A percentile compares a stretch with the other conserved stretches of the same genome.
phyloP scores from a whole-genome alignment of 805 yeast species.

The Saccharomyces kudriavzevii region DNA sequence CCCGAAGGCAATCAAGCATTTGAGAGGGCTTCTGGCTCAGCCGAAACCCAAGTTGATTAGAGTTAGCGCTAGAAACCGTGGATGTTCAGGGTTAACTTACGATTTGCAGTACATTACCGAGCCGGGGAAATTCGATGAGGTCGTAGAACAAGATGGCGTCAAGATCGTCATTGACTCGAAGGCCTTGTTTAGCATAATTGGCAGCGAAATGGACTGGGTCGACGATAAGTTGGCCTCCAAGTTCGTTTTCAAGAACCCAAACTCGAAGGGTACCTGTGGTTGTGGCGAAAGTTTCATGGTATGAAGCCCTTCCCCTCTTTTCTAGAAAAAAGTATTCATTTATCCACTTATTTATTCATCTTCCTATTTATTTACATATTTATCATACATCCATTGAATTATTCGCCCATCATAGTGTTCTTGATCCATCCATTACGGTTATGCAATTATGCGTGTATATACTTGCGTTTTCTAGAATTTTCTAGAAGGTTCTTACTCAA shows the following conservation, averaged over 20 bases:
- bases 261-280: slow-evolving; percentile 96
- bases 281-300: slow-evolving; percentile 99
- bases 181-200: slow-evolving; percentile 90
- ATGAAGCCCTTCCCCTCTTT: slow-evolving; percentile 24
- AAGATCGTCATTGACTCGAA: slow-evolving; percentile 89
- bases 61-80: slow-evolving; percentile 91
- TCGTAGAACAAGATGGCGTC: slow-evolving; percentile 88
- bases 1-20: slow-evolving; percentile 66
- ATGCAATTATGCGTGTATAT: too few relatives aligned
- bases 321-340: neutral
- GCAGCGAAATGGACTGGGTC: slow-evolving; percentile 97
- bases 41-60: slow-evolving; percentile 87
- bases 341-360: slow-evolving; percentile 9
- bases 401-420: neutral
- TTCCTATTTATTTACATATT: slow-evolving; percentile 5
- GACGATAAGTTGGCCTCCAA: slow-evolving; percentile 85
- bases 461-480: slow-evolving; percentile 4
- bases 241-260: slow-evolving; percentile 90
- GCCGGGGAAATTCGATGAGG: slow-evolving; percentile 94
- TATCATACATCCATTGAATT: neutral
- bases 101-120: slow-evolving; percentile 80
- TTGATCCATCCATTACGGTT: too few relatives aligned
- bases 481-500: slow-evolving; percentile 4
- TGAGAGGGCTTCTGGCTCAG: slow-evolving; percentile 55
- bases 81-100: slow-evolving; percentile 92